These are phyloP conservation scores for Leccinum subspadiceum DNA, from an alignment of 1,284 basidiomycete species.

Conservation along the genomic window DNA sequence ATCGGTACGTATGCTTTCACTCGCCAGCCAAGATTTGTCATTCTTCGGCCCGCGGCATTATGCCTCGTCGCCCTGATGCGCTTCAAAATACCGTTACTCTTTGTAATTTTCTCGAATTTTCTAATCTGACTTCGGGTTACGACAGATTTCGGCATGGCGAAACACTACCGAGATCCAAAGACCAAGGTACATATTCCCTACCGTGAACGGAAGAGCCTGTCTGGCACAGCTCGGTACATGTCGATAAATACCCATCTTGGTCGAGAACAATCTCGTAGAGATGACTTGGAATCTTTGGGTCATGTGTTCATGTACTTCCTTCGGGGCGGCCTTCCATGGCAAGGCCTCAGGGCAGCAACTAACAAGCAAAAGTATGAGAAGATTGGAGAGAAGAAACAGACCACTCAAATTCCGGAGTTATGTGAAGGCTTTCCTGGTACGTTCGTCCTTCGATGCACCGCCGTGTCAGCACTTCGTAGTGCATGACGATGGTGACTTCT, in stretches of 20 bases:
- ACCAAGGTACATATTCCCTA: slow-evolving; percentile 98
- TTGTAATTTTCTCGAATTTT: slow-evolving; percentile 10
- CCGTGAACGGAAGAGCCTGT: slow-evolving; percentile 96
- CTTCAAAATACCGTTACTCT: slow-evolving; percentile 1
- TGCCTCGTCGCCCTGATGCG: neutral
- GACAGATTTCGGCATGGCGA: slow-evolving; percentile 95
- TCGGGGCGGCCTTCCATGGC: slow-evolving; percentile 92
- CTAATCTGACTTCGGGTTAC: slow-evolving; percentile 7
- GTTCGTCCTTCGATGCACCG: slow-evolving; percentile 32
- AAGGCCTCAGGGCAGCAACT: slow-evolving; percentile 91
- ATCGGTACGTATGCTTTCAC: slow-evolving; percentile 58
- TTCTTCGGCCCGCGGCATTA: slow-evolving; percentile 4
- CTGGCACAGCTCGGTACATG: slow-evolving; percentile 97
- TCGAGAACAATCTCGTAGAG: slow-evolving; percentile 85
- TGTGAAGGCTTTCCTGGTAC: slow-evolving; percentile 95
- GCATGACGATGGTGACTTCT: neutral
- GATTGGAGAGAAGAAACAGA: slow-evolving; percentile 98
- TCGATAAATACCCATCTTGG: slow-evolving; percentile 90
- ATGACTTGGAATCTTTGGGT: slow-evolving; percentile 92
- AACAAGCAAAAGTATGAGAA: slow-evolving; percentile 99
- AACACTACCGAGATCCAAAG: slow-evolving; percentile 98
- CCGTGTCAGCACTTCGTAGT: neutral
- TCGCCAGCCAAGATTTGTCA: slow-evolving; percentile 2
- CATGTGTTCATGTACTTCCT: slow-evolving; percentile 99
- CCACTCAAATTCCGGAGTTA: slow-evolving; percentile 87